phyloP scores from a whole-genome alignment of 208 protist species.

The Trichomonas gallinae region DNA sequence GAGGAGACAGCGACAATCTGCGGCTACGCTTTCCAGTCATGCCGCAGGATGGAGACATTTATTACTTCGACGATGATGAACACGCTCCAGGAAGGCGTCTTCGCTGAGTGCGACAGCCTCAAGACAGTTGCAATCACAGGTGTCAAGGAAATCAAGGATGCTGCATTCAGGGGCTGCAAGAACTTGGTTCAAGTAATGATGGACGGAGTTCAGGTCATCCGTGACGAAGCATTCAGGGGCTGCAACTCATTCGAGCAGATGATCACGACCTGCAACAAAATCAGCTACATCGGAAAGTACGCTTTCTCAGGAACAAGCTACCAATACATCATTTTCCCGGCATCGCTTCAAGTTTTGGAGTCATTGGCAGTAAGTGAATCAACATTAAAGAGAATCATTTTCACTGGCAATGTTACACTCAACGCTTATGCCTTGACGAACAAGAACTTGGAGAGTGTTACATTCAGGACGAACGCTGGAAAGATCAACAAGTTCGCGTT shows the following conservation, averaged over 20 bases:
- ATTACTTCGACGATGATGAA: neutral
- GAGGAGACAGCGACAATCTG: neutral
- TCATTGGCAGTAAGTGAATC: neutral
- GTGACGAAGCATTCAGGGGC: neutral
- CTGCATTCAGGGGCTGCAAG: neutral
- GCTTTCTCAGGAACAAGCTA: neutral
- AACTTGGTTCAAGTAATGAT: neutral
- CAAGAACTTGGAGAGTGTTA: neutral
- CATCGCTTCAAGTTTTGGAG: neutral
- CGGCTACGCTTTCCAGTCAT: neutral
- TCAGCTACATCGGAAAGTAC: neutral
- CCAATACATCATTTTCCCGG: neutral
- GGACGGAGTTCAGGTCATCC: neutral
- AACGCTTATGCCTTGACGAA: too few relatives aligned
- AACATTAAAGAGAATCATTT: neutral
- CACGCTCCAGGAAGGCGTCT: neutral
- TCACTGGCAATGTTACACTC: neutral
- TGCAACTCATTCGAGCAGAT: neutral
- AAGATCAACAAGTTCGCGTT: neutral
- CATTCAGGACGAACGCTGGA: neutral
- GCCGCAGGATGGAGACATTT: neutral
- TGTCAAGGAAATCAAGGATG: neutral
- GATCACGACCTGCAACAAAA: neutral
- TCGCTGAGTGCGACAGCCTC: neutral
- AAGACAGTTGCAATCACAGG: neutral